Conservation (phyloP, 306 rosid genomes). For the Crotalaria pallida region DNA sequence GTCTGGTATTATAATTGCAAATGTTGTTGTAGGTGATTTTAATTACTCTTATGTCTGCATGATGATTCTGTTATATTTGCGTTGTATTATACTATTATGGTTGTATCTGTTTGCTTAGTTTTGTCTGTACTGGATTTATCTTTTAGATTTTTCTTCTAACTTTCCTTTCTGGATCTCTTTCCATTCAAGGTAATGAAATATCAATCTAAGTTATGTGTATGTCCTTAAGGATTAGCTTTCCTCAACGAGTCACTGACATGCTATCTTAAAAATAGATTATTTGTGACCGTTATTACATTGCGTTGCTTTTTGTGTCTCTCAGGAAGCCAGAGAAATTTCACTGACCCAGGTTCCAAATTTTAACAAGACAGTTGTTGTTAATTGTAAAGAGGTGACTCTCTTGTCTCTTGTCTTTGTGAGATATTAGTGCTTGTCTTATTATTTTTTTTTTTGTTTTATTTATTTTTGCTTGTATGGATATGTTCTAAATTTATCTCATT, state of each 20-base stretch:
- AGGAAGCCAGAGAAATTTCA: conserved; percentile 85
- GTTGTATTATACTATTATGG: background rate
- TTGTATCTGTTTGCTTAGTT: background rate
- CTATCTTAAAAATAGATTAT: background rate
- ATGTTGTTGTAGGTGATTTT: background rate
- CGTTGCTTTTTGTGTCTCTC: conserved; percentile 30
- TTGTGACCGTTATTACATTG: conserved; percentile 6
- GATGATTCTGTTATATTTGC: background rate
- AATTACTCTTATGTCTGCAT: background rate
- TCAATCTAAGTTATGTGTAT: background rate
- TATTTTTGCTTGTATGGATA: background rate
- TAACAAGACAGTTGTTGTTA: conserved; percentile 46
- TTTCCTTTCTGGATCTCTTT: background rate
- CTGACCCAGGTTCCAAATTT: conserved; percentile 55
- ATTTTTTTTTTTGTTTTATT: conserved; percentile 3
- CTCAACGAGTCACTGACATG: background rate
- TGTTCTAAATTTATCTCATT: conserved; percentile 3
- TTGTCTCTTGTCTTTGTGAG: conserved; percentile 3
- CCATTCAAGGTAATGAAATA: background rate
- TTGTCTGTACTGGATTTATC: background rate
- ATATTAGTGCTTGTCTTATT: conserved; percentile 3
- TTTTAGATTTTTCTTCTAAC: no score
- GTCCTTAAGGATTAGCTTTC: background rate
- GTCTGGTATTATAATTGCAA: background rate
- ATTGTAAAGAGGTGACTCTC: conserved; percentile 80